A percentile compares a stretch with the other conserved stretches of the same genome.
phyloP scores from a whole-genome alignment of 2,329 filamentous ascomycete genomes.

The Cryphonectria parasitica region DNA sequence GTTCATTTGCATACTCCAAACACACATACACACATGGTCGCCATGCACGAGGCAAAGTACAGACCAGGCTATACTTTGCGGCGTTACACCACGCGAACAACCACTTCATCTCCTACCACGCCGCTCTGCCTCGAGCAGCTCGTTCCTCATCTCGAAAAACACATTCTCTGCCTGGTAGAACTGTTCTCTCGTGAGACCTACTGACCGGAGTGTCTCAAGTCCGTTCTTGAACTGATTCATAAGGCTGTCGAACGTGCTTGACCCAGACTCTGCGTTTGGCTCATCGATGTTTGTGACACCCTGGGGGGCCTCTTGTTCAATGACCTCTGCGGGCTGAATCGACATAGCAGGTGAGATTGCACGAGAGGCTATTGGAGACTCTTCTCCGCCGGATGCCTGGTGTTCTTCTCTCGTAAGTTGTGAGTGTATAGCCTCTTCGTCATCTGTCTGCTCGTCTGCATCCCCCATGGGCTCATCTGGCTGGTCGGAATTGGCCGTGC shows the following conservation, averaged over 20 bases:
- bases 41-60: not conserved
- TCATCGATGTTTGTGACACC: not conserved
- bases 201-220: slow-evolving; percentile 61
- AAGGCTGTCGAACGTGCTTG: slow-evolving; percentile 51
- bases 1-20: not conserved
- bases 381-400: slow-evolving; percentile 17
- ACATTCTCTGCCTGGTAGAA: slow-evolving; percentile 76
- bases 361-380: slow-evolving; percentile 5
- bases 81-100: not conserved
- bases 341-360: slow-evolving; percentile 1
- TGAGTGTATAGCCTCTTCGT: slow-evolving; percentile 27
- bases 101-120: slow-evolving; percentile 49
- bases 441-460: slow-evolving; percentile 8
- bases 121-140: slow-evolving; percentile 71
- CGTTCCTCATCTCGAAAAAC: slow-evolving; percentile 76
- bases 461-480: slow-evolving; percentile 12
- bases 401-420: slow-evolving; percentile 27
- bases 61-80: not conserved
- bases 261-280: not conserved
- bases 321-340: slow-evolving; percentile 10
- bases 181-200: slow-evolving; percentile 65
- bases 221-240: slow-evolving; percentile 58
- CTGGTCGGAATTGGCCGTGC: not conserved
- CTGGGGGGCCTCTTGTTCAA: slow-evolving; percentile 6
- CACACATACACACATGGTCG: not conserved